phyloP scores from a whole-genome alignment of 495 filamentous ascomycete species.

The Cercophora sp. region DNA sequence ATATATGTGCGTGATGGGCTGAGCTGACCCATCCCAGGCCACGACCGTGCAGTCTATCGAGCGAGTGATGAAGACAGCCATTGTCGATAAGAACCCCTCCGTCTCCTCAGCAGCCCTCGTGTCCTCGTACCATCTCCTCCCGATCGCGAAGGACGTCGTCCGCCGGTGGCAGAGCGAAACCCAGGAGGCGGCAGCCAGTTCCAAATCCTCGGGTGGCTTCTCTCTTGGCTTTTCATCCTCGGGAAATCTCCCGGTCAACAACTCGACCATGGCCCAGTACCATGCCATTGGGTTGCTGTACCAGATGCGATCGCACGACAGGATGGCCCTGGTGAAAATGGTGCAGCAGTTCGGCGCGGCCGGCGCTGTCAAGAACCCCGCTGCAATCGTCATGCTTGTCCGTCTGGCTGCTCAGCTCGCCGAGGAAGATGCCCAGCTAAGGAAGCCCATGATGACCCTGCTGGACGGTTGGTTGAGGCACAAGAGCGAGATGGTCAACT shows the following conservation, averaged over 20 bases:
- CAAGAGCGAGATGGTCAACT: slow-evolving; percentile 99
- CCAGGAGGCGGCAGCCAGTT: slow-evolving; percentile 88
- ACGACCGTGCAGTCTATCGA: slow-evolving; percentile 98
- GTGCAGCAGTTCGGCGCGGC: slow-evolving; percentile 94
- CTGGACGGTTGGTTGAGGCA: slow-evolving; percentile 95
- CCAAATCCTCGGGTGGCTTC: slow-evolving; percentile 84
- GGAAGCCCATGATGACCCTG: slow-evolving; percentile 91
- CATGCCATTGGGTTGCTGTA: slow-evolving; percentile 97
- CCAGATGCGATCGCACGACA: slow-evolving; percentile 95
- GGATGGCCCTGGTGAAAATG: slow-evolving; percentile 99
- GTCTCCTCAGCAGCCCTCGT: slow-evolving; percentile 96
- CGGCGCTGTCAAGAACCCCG: slow-evolving; percentile 90
- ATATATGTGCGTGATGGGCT: background rate
- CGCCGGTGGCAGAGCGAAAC: slow-evolving; percentile 98
- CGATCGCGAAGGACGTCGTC: slow-evolving; percentile 91
- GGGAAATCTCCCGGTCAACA: slow-evolving; percentile 66
- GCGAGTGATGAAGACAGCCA: slow-evolving; percentile 96
- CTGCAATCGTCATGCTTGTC: slow-evolving; percentile 87
- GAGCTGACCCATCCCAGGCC: slow-evolving; percentile 48
- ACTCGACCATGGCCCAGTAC: slow-evolving; percentile 94
- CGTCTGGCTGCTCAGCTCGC: slow-evolving; percentile 91
- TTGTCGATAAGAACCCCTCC: slow-evolving; percentile 98
- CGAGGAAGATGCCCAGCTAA: slow-evolving; percentile 82
- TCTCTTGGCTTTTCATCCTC: slow-evolving; percentile 79
- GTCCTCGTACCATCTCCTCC: slow-evolving; percentile 96